Evolutionary conservation across 2,329 filamentous ascomycete species (phyloP), one percentile per base, ranked within the genome.

Genomic region (Septoria linicola): DNA sequence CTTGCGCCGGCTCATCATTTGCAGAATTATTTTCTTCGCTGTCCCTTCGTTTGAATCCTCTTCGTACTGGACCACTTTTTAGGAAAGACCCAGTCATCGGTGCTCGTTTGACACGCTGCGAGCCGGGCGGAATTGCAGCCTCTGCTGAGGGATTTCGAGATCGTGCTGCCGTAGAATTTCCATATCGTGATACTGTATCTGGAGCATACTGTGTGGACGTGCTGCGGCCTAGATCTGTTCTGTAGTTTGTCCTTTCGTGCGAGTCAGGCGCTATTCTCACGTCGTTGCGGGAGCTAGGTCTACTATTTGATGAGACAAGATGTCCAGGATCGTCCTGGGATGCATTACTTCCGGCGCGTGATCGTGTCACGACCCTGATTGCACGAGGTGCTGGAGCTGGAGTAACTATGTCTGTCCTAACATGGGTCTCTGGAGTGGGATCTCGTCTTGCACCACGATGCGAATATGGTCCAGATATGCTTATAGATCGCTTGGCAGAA

Each of bases 71-170:
- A 27, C 65, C 67, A 1, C 87, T 88, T 60, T 87, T 89, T 17
- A 93, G 74, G 59, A 92, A 91, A 53, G 82, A 86, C 1, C 88
- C 89, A 2, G 85, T 81, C 68, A 88, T 88, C 13, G 85, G 85
- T 11, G 89, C 81, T 54, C 88, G 78, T 71, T 91, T 92, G 52
- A 91, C 76, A 4, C 89, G 81, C 76, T 90, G 81, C 0, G 88
- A 89, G 61, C 85, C 84, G 54, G 88, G 87, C 1, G 82, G 73
- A 11, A 81, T 84, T 27, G 73, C 71, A 27, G 87, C 83, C 19
- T 90, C 85, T 2, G 82, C 82, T 42, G 68, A 66, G 7, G 59
- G 42, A 45, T 77, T 75, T 30, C 78, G 75, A 13, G 70, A 74
- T 42, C 76, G 74, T 30, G 74, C 73, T 36, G 75, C 71, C 2